These are phyloP conservation scores for Moniliella sp. DNA, from an alignment of 1,284 basidiomycete genomes.

Conservation along the genomic window DNA sequence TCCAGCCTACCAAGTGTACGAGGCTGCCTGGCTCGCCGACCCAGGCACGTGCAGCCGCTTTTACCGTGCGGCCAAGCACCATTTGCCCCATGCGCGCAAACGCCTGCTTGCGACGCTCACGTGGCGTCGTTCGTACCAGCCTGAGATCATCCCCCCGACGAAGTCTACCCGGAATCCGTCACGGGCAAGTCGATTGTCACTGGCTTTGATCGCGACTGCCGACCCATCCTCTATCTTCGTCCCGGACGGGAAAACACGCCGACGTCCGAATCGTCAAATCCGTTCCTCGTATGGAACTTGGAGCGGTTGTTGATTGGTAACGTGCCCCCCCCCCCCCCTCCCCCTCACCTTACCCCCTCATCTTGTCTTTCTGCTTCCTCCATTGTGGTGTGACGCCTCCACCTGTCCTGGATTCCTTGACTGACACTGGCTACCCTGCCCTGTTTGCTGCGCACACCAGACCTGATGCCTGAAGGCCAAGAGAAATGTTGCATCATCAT, in stretches of 20 bases:
- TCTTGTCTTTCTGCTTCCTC: too few relatives aligned
- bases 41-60: too few relatives aligned
- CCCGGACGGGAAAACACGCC: constrained; percentile 25
- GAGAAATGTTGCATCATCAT: constrained; percentile 20
- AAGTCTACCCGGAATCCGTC: constrained; percentile 16
- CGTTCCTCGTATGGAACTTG: constrained; percentile 24
- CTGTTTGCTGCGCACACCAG: too few relatives aligned
- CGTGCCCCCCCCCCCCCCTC: too few relatives aligned
- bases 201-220: constrained; percentile 23
- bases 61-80: too few relatives aligned
- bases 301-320: constrained; percentile 26
- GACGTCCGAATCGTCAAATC: constrained; percentile 14
- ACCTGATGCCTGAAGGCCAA: constrained; percentile 19
- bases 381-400: too few relatives aligned
- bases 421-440: too few relatives aligned
- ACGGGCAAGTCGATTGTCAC: constrained; percentile 25
- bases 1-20: too few relatives aligned
- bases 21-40: too few relatives aligned
- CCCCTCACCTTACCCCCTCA: too few relatives aligned
- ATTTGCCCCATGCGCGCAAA: too few relatives aligned
- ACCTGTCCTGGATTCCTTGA: too few relatives aligned
- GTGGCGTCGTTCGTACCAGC: constrained; percentile 24
- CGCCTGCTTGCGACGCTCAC: constrained; percentile 12
- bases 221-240: constrained; percentile 25
- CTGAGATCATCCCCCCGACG: constrained; percentile 24